phyloP scores from a whole-genome alignment of 768 basidiomycete genomes.

The Chalciporus chontae region DNA sequence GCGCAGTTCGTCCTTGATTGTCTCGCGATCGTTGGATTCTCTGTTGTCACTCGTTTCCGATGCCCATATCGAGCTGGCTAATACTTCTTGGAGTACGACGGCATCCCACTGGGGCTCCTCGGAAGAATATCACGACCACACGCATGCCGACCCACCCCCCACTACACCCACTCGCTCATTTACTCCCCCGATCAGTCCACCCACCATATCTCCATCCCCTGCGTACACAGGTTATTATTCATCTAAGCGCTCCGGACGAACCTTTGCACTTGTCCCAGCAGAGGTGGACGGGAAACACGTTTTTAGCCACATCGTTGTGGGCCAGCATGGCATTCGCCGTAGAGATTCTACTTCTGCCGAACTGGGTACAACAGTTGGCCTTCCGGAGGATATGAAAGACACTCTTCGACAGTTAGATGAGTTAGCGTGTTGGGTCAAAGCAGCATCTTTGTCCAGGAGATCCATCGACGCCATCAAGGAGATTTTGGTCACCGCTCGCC shows the following conservation, averaged over 20 bases:
- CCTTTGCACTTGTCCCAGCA: slow-evolving; percentile 14
- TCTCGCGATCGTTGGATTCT: slow-evolving; percentile 8
- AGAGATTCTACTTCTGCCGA: not conserved
- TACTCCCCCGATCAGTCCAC: slow-evolving; percentile 16
- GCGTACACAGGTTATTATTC: slow-evolving; percentile 1
- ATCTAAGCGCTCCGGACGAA: slow-evolving; percentile 19
- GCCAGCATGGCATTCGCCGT: not conserved
- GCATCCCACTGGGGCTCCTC: not conserved
- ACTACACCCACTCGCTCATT: slow-evolving; percentile 5
- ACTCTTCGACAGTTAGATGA: slow-evolving; percentile 26
- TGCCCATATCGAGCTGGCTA: not conserved
- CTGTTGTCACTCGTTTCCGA: not conserved
- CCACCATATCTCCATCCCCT: slow-evolving; percentile 2
- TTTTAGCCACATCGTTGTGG: slow-evolving; percentile 15
- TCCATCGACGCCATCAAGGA: not conserved
- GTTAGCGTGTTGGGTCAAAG: slow-evolving; percentile 25
- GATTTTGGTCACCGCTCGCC: not conserved
- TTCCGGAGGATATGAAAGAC: slow-evolving; percentile 27
- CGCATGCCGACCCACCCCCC: not conserved
- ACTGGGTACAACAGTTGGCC: slow-evolving; percentile 8
- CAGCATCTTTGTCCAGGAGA: slow-evolving; percentile 15
- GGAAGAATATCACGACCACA: not conserved
- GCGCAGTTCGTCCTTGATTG: slow-evolving; percentile 3
- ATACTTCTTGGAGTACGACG: not conserved
- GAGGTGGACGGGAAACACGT: slow-evolving; percentile 11